Evolutionary conservation across 2,329 filamentous ascomycete species (phyloP), one percentile per base, ranked within the genome.

Genomic region (Alternaria angustiovoidea): DNA sequence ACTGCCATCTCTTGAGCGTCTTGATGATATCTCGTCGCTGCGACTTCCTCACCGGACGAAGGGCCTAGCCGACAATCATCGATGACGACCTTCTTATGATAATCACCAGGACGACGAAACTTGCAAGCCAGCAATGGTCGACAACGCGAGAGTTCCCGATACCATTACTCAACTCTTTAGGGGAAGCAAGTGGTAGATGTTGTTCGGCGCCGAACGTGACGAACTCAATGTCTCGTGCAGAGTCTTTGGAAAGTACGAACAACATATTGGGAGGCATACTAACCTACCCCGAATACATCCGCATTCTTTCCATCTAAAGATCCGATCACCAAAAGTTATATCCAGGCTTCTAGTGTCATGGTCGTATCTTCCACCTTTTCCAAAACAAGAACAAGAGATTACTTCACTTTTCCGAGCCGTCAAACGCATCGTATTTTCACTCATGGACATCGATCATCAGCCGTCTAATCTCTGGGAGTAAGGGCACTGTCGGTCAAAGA

Each of bases 1-100:
- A 79, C 59, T 81, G 79, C 61, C 80, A 82, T 60, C 78, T 79
- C 69, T 75, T 75, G 52, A 81, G 65, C 22, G 79, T 79, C 48
- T 78, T 78, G 51, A 80, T 62, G 14, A 66, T 70, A 34, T 72
- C 64, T n/a, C 79, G 69, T 49, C 79, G 74, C 34, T 71, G 62
- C 1, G 66, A 57, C 55, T 78, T 78, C 3, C 70, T 71, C 18
- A 64, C 48, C 5, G 66, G 59, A 32, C 73, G 67, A 7, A 80
- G 80, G 1, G 1, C 80, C 80, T 9, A 75, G 69, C 28, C 73
- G 66, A 14, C 72, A 67, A 5, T 72, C 65, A 20, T 79, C 79
- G 5, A 82, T 69, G 4, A 80, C 55, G 43, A 82, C 71, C 54
- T 82, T 81, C 32, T 81, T 64, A 1, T 82, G 66, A 61, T 80